phyloP scores from a whole-genome alignment of 2,329 filamentous ascomycete species.

The Cladosporium sp. region DNA sequence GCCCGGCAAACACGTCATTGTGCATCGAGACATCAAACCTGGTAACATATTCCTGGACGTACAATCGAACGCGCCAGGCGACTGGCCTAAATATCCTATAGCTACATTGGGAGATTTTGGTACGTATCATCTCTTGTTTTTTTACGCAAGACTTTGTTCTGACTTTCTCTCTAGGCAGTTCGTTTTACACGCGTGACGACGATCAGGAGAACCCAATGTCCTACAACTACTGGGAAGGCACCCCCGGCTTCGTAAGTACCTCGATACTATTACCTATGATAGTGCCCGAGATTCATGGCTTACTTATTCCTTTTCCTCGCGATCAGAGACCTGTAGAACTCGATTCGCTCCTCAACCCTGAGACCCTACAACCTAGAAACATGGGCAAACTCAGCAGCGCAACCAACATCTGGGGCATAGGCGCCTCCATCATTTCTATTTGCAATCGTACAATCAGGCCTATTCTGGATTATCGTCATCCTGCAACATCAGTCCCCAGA shows the following conservation, averaged over 20 bases:
- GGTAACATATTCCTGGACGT: slow-evolving; percentile 16
- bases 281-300: too few species aligned
- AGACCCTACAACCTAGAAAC: background rate
- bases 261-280: too few species aligned
- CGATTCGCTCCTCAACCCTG: background rate
- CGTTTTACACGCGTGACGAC: background rate
- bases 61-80: background rate
- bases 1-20: background rate
- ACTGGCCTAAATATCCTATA: slow-evolving; percentile 9
- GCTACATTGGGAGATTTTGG: slow-evolving; percentile 12
- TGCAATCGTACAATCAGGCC: background rate
- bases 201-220: slow-evolving; percentile 8
- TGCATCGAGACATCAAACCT: slow-evolving; percentile 20
- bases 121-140: too few species aligned
- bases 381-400: background rate
- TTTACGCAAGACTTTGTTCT: background rate
- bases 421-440: slow-evolving; percentile 3
- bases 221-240: slow-evolving; percentile 4
- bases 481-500: background rate
- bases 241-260: background rate
- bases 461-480: background rate
- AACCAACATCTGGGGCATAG: slow-evolving; percentile 12
- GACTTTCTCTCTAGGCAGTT: background rate
- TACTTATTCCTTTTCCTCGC: too few species aligned
- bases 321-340: slow-evolving; percentile 3